These are phyloP conservation scores for Panus rudis DNA, from an alignment of 768 basidiomycete species.

Conservation along the genomic window DNA sequence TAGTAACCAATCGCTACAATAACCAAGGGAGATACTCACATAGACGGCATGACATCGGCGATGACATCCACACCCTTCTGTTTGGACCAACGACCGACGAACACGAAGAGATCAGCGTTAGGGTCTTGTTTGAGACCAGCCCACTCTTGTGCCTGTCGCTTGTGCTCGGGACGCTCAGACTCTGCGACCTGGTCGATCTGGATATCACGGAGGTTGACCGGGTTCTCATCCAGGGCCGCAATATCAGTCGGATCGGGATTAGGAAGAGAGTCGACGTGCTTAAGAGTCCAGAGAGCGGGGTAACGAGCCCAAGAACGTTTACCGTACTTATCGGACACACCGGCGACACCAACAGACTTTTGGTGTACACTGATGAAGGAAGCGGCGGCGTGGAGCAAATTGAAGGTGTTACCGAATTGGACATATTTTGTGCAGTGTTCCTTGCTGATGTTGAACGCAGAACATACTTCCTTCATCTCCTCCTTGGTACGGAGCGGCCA, in stretches of 20 bases:
- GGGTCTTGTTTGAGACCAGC: constrained; percentile 90
- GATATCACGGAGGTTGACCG: constrained; percentile 63
- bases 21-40: constrained; percentile 41
- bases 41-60: constrained; percentile 87
- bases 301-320: constrained; percentile 97
- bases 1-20: neutral
- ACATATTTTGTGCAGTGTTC: constrained; percentile 95
- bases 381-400: constrained; percentile 87
- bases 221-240: constrained; percentile 80
- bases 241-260: constrained; percentile 96
- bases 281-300: constrained; percentile 92
- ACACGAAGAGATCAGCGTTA: constrained; percentile 85
- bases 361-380: constrained; percentile 91
- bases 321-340: constrained; percentile 96
- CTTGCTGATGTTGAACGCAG: constrained; percentile 95
- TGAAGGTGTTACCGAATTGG: constrained; percentile 97
- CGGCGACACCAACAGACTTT: constrained; percentile 89
- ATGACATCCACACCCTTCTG: constrained; percentile 98
- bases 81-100: constrained; percentile 97
- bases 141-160: constrained; percentile 94
- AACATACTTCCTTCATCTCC: constrained; percentile 98
- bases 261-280: constrained; percentile 90
- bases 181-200: constrained; percentile 76
- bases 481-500: constrained; percentile 96
- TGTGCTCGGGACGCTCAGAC: constrained; percentile 83